Base-by-base conservation (phyloP, 192 early-diverging fungal genomes). In the Ambispora gerdemannii region DNA sequence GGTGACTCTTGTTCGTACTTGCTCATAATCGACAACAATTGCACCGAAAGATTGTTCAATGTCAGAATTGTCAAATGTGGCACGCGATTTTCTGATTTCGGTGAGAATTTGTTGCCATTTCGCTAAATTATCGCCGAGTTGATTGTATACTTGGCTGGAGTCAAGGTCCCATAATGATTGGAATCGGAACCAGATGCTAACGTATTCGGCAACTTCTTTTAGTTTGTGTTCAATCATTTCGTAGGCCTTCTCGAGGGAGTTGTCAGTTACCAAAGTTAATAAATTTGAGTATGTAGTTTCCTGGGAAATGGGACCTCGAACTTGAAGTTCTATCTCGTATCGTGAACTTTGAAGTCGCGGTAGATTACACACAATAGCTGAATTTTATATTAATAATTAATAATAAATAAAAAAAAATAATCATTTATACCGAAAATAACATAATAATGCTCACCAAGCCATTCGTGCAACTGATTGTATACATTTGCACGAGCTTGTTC, bases 151-250 rank as follows among this genome's bases (percentile, higher is more conserved):
- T 55, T 90, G 84, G 73, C 90, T 89, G 0, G 88, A 83, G 73
- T 98, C 95, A 47, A 98, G 82, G 77, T 99, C 98, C 97, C 97
- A 99, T 36, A 99, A 85, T 6, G 92, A 92, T 75, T 99, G 98
- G 82, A 98, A 98, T 66, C 92, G 92, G 19, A 98, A 84, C 98
- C 98, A 99, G 63, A 94, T 89, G 50, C 87, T 84, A 34, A 95
- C 91, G 71, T 99, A 99, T 28, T 87, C 81, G 4, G 81, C 82
- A 10, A 96, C 92, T 70, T 92, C 81, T 24, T 81, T 73, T 19
- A 91, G 77, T 80, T 90, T 93, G 4, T 67, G 63, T 82, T 98
- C 93, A 32, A 99, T 88, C 35, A 87, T 83, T 22, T 83, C 78
- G 75, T 98, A 99, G 11, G 92, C 97, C 32, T 84, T 79, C 52